These are phyloP conservation scores for Paraphaeosphaeria sporulosa DNA, from an alignment of 2,329 filamentous ascomycete genomes.

Conservation along the genomic window DNA sequence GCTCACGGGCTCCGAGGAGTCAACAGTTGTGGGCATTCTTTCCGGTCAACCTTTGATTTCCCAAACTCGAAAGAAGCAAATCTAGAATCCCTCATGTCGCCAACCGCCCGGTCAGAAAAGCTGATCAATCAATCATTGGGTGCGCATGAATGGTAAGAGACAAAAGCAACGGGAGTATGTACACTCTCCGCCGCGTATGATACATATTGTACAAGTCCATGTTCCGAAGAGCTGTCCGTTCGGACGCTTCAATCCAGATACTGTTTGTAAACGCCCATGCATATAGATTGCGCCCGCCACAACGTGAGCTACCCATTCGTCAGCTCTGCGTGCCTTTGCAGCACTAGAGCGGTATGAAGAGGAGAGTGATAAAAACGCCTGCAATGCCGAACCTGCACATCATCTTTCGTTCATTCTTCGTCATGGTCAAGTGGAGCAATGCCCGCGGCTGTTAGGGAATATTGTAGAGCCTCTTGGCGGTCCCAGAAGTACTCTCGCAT, in stretches of 20 bases:
- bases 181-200: background rate
- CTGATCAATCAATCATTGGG: too few species aligned
- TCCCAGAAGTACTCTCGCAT: conserved; percentile 50
- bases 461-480: conserved; percentile 40
- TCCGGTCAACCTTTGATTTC: too few species aligned
- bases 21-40: conserved; percentile 1
- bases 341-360: conserved; percentile 27
- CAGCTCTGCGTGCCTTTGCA: conserved; percentile 17
- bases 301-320: background rate
- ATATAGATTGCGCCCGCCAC: conserved; percentile 1
- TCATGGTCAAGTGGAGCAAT: conserved; percentile 37
- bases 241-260: conserved; percentile 18
- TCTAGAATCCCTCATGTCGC: background rate
- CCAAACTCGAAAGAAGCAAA: too few species aligned
- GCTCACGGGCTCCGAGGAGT: background rate
- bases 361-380: conserved; percentile 21
- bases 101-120: too few species aligned
- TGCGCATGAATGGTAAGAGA: too few species aligned
- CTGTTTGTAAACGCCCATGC: conserved; percentile 1
- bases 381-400: conserved; percentile 7
- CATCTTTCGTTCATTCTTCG: conserved; percentile 31
- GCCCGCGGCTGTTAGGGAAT: conserved; percentile 37
- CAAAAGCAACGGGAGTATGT: background rate
- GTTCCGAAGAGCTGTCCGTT: conserved; percentile 19
- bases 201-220: conserved; percentile 11